Conservation (phyloP, 768 basidiomycete species). For the Cubamyces sp. region DNA sequence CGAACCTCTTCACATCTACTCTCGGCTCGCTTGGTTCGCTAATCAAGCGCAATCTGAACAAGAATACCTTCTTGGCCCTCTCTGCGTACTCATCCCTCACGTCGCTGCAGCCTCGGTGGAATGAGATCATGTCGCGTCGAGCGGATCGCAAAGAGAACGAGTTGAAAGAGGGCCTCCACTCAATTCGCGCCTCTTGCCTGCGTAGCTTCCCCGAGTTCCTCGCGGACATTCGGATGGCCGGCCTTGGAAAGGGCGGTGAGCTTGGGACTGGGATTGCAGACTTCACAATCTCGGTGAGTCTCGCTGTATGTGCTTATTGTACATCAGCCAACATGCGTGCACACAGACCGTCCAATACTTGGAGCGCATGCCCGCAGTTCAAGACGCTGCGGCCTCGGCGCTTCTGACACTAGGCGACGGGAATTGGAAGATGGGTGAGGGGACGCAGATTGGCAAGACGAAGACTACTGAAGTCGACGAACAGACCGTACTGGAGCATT, state of each 20-base stretch:
- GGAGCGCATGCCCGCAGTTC: slow-evolving; percentile 70
- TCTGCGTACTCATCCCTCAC: slow-evolving; percentile 67
- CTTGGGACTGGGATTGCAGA: slow-evolving; percentile 67
- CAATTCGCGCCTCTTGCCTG: slow-evolving; percentile 69
- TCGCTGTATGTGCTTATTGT: neutral
- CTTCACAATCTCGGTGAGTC: slow-evolving; percentile 56
- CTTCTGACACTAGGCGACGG: slow-evolving; percentile 79
- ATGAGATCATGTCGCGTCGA: slow-evolving; percentile 59
- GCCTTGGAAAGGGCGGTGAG: slow-evolving; percentile 58
- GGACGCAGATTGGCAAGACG: slow-evolving; percentile 61
- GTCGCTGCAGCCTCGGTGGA: slow-evolving; percentile 64
- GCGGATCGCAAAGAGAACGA: slow-evolving; percentile 57
- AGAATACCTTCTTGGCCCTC: slow-evolving; percentile 80
- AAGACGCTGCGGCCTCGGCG: slow-evolving; percentile 65
- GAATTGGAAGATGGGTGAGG: slow-evolving; percentile 93
- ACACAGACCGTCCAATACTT: slow-evolving; percentile 69
- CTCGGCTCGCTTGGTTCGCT: slow-evolving; percentile 63
- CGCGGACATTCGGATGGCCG: slow-evolving; percentile 74
- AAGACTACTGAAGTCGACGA: slow-evolving; percentile 60
- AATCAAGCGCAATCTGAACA: slow-evolving; percentile 77
- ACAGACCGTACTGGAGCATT: slow-evolving; percentile 71
- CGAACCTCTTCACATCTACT: slow-evolving; percentile 66
- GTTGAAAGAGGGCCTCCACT: slow-evolving; percentile 68
- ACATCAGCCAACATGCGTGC: neutral
- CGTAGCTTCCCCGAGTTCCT: slow-evolving; percentile 86